Conservation (phyloP, 2,329 filamentous ascomycete species). For the Colletotrichum incanum region DNA sequence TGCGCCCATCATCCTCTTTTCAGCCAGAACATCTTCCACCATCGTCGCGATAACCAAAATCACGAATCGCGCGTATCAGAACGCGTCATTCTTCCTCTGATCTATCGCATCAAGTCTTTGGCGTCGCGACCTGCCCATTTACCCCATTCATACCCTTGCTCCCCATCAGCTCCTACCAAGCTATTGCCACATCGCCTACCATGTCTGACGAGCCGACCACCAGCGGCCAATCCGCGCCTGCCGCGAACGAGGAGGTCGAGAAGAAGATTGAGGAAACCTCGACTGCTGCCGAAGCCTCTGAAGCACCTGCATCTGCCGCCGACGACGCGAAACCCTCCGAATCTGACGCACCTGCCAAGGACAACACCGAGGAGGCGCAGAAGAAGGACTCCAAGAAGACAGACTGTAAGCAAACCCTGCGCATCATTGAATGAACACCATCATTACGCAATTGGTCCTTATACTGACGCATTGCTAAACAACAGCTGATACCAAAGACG, state of each 20-base stretch:
- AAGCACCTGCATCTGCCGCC: constrained; percentile 41
- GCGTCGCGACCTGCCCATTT: constrained; percentile 40
- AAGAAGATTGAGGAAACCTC: constrained; percentile 55
- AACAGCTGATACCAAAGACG: constrained; percentile 48
- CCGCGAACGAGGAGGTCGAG: constrained; percentile 41
- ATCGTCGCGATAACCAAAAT: constrained; percentile 37
- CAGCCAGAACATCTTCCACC: constrained; percentile 42
- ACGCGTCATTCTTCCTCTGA: constrained; percentile 48
- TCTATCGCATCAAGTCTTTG: constrained; percentile 38
- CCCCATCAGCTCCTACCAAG: constrained; percentile 18
- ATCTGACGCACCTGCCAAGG: constrained; percentile 46
- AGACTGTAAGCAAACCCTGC: constrained; percentile 52
- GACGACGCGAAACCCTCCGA: constrained; percentile 49
- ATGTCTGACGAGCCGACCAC: constrained; percentile 58
- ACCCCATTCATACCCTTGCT: constrained; percentile 35
- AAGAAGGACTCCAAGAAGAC: constrained; percentile 48
- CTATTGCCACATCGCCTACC: constrained; percentile 45
- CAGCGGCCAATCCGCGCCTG: constrained; percentile 42
- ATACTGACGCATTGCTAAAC: constrained; percentile 12
- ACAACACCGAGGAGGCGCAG: constrained; percentile 44
- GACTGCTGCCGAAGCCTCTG: constrained; percentile 51
- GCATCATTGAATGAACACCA: constrained; percentile 10
- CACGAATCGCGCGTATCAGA: constrained; percentile 47
- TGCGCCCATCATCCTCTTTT: constrained; percentile 52
- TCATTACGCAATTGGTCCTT: constrained; percentile 39